phyloP scores from a whole-genome alignment of 2,329 filamentous ascomycete genomes.

The Chrysosporium queenslandicum region DNA sequence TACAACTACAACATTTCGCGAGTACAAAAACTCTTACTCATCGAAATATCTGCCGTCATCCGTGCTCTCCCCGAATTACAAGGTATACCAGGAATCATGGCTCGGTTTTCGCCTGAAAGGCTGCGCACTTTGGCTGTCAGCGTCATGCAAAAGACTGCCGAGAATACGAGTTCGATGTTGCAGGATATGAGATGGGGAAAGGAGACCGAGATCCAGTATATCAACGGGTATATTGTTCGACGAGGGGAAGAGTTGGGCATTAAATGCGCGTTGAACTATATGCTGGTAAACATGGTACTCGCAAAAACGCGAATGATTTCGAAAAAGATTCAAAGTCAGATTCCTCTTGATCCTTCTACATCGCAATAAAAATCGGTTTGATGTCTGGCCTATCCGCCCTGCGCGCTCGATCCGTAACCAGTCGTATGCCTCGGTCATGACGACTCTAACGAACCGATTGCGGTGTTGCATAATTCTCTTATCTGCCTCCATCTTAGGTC shows the following conservation, averaged over 20 bases:
- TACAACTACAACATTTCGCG: constrained; percentile 55
- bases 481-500: constrained; percentile 35
- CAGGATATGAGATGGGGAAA: constrained; percentile 52
- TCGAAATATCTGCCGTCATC: constrained; percentile 65
- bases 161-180: constrained; percentile 58
- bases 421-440: neutral
- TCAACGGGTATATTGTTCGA: constrained; percentile 78
- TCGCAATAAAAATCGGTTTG: neutral
- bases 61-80: constrained; percentile 63
- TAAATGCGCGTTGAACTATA: constrained; percentile 60
- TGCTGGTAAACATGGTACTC: constrained; percentile 62
- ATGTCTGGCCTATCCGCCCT: neutral
- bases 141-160: constrained; percentile 45
- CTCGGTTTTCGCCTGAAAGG: constrained; percentile 51
- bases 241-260: constrained; percentile 64
- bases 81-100: constrained; percentile 48
- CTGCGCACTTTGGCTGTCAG: constrained; percentile 51
- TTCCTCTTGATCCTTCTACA: constrained; percentile 25
- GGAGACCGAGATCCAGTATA: constrained; percentile 67
- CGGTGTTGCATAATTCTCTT: constrained; percentile 25
- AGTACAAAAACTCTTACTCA: constrained; percentile 60
- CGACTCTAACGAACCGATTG: constrained; percentile 14
- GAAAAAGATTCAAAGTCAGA: constrained; percentile 23
- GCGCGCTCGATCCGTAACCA: no score
- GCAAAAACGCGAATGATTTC: constrained; percentile 50